Evolutionary conservation across 2,329 filamentous ascomycete genomes (phyloP).

Genomic region (Penicillium thymicola): DNA sequence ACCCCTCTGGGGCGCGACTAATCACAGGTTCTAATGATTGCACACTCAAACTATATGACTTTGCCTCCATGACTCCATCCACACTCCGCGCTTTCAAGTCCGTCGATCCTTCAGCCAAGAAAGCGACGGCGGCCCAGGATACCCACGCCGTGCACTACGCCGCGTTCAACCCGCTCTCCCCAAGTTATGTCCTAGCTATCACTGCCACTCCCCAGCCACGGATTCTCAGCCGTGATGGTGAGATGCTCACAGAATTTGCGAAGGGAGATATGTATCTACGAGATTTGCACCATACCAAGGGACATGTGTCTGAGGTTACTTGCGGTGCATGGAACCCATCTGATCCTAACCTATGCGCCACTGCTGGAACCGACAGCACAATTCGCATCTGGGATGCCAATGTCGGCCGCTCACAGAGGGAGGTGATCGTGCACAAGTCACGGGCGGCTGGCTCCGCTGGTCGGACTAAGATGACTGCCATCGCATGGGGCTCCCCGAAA

Average conservation of each 20-base stretch:
- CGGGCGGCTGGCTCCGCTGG: constrained; percentile 83
- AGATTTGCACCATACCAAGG: constrained; percentile 97
- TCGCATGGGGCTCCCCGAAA: constrained; percentile 75
- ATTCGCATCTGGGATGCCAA: constrained; percentile 97
- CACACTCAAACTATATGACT: constrained; percentile 88
- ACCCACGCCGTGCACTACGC: constrained; percentile 85
- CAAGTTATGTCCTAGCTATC: constrained; percentile 77
- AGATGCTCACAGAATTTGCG: constrained; percentile 79
- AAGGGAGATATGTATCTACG: constrained; percentile 98
- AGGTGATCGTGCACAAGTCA: constrained; percentile 95
- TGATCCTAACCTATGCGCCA: constrained; percentile 79
- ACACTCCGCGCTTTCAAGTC: constrained; percentile 92
- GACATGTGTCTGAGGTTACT: constrained; percentile 88
- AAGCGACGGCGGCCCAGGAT: constrained; percentile 68
- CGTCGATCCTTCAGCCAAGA: constrained; percentile 79
- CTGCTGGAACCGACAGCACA: constrained; percentile 91
- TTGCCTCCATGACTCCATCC: constrained; percentile 90
- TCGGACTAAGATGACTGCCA: constrained; percentile 87
- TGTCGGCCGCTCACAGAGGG: constrained; percentile 81
- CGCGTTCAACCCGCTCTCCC: constrained; percentile 79
- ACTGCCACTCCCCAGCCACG: constrained; percentile 87
- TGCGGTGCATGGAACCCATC: constrained; percentile 88
- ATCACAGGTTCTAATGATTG: constrained; percentile 91
- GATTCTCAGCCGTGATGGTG: constrained; percentile 84
- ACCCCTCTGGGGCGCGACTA: constrained; percentile 78